Conservation (phyloP, 2,329 filamentous ascomycete genomes). For the Claviceps digitariae region DNA sequence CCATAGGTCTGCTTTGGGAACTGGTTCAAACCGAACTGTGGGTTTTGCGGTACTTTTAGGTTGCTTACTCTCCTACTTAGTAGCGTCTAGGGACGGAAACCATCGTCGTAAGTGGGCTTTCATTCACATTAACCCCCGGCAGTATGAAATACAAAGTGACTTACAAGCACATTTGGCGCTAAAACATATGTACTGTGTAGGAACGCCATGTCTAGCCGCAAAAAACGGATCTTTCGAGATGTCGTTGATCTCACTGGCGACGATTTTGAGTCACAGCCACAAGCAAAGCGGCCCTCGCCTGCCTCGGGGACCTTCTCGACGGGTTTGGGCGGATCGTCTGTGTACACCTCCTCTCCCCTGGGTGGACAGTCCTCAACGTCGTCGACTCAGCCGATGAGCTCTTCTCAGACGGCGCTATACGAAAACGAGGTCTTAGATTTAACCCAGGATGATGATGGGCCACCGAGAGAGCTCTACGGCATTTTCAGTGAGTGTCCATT, state of each 20-base stretch:
- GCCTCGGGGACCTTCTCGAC: slow-evolving; percentile 6
- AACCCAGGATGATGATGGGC: slow-evolving; percentile 29
- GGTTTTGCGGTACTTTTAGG: not conserved
- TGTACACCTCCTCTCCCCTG: slow-evolving; percentile 5
- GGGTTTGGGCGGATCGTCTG: slow-evolving; percentile 10
- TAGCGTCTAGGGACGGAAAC: not conserved
- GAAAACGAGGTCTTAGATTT: slow-evolving; percentile 29
- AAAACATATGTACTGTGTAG: not conserved
- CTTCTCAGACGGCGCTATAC: slow-evolving; percentile 3
- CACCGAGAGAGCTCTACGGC: slow-evolving; percentile 32
- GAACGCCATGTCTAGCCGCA: slow-evolving; percentile 5
- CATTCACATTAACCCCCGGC: not conserved
- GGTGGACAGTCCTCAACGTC: slow-evolving; percentile 1
- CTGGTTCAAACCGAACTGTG: not conserved
- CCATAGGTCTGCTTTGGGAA: not conserved
- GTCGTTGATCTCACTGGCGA: slow-evolving; percentile 30
- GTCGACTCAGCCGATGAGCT: slow-evolving; percentile 4
- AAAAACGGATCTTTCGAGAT: slow-evolving; percentile 22
- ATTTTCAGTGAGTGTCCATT: slow-evolving; percentile 22
- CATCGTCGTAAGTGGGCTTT: not conserved
- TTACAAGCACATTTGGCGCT: not conserved
- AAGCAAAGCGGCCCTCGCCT: slow-evolving; percentile 15
- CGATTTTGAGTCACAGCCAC: slow-evolving; percentile 16
- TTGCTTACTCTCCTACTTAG: not conserved
- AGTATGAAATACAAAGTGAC: not conserved